Conservation (phyloP, 1,284 basidiomycete species). For the Limonomyces culmigenus region DNA sequence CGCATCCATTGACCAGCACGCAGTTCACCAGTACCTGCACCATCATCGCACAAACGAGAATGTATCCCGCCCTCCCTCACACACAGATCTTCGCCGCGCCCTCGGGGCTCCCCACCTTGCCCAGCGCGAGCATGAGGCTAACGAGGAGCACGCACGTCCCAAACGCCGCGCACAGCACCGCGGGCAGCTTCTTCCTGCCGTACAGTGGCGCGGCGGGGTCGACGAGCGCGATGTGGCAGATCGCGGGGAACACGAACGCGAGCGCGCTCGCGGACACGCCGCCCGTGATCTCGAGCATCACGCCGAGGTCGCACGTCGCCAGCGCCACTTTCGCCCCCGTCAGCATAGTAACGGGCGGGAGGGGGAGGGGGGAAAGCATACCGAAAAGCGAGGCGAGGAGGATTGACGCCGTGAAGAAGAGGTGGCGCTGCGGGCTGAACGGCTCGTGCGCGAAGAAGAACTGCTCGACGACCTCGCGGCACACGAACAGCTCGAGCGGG, state of each 20-base stretch:
- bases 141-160: constrained; percentile 68
- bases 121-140: constrained; percentile 57
- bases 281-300: constrained; percentile 95
- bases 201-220: constrained; percentile 44
- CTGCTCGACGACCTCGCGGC: constrained; percentile 87
- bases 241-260: constrained; percentile 88
- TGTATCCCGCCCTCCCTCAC: no score
- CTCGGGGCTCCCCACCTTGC: constrained; percentile 59
- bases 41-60: no score
- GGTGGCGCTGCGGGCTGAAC: constrained; percentile 71
- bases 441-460: constrained; percentile 79
- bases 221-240: constrained; percentile 68
- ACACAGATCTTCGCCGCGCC: constrained; percentile 53
- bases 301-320: constrained; percentile 90
- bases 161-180: constrained; percentile 57
- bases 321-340: constrained; percentile 88
- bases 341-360: no score
- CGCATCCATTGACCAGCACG: no score
- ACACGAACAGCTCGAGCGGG: constrained; percentile 86
- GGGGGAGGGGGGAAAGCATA: no score
- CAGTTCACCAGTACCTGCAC: no score
- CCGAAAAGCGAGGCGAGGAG: constrained; percentile 73
- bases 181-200: constrained; percentile 55
- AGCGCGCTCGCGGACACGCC: constrained; percentile 88
- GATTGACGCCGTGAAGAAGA: constrained; percentile 82